Base-by-base conservation (phyloP, 75 land plant genomes). In the Isoetes taiwanensis region DNA sequence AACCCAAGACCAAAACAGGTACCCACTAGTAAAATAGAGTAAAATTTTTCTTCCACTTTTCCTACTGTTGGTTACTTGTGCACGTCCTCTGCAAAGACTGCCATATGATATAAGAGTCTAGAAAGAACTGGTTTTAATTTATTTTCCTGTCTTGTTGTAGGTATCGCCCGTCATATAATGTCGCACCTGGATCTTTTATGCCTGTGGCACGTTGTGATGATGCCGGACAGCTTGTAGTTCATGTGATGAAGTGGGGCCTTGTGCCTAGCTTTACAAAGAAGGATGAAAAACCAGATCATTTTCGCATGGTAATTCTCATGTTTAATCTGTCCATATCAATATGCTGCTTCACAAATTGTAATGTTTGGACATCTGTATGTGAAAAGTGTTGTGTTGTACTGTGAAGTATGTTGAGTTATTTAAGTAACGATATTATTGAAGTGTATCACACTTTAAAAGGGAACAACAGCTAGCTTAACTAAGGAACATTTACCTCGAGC, bases 241-340 rank as follows among this genome's bases (percentile, higher is more conserved):
- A 80, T 34, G 78, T 80, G 30, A 90, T 90, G 97, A 86, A 83
- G 66, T 90, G 97, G 97, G 97, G 97, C 1, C 74, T 90, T 6
- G 68, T 90, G 61, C 94, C 97, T 28, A 80, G 94, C 62, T 90
- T 90, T 50, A 83, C 94, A 16, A 86, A 86, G 78, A 86, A 86
- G 60, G 54, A 59, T 11, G 88, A 90, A 58, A 80, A 83, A 52
- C 87, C 85, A 21, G 94, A 90, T 60, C 78, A 80, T 35, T 90
- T 63, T 48, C 72, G 68, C 39, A 90, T 90, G 97, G 97, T 90
- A 73, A 68, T 54, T 24, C 1, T n/a, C n/a, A n/a, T n/a, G n/a
- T n/a, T n/a, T n/a, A n/a, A n/a, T n/a, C n/a, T n/a, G n/a, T n/a
- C n/a, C n/a, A n/a, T n/a, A n/a, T n/a, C n/a, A n/a, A n/a, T n/a